Base-by-base conservation (phyloP, 306 rosid species). In the Quercus robur region DNA sequence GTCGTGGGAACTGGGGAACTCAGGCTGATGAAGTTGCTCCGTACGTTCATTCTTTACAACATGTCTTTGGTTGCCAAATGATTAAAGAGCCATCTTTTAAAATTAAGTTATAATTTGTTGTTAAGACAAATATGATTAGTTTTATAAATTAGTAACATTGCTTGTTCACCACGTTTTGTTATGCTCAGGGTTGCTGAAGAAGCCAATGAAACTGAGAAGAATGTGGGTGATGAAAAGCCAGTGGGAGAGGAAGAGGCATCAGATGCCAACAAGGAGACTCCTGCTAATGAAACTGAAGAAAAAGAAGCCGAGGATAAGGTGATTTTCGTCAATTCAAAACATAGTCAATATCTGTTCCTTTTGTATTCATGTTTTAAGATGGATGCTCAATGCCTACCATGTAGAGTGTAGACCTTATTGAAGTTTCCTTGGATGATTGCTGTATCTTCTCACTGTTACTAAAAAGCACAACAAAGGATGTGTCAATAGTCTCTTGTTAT, bases 1-100 rank as follows among this genome's bases (percentile, higher is more conserved):
- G 99, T 17, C 91, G 97, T 17, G 99, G 97, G 51, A 96, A 96
- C 81, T 96, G 99, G 98, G 99, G 99, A 84, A 84, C 90, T 46
- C 83, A 89, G 73, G 46, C 80, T 71, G 97, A 93, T 85, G 99
- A 90, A 67, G 70, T 89, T 83, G 58, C 91, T 59, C 86, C 84
- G 99, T 93, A 86, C 83, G 41, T 61, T 20, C 35, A 54, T 20
- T 72, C 71, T 31, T 20, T 54, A 5, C 12, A 6, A 75, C 31
- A 13, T 30, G 71, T 33, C 30, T 56, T 28, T 61, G 69, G 11
- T 23, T 30, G 10, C 56, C 12, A 30, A 20, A 5, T 58, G 14
- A 17, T 84, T 70, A 56, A 10, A 19, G 15, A 23, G 11, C 46
- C 46, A 41, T 41, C 61, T 59, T 56, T 51, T 14, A 18, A 69